phyloP scores from a whole-genome alignment of 1,284 basidiomycete species.

The Ceratobasidium sp. region DNA sequence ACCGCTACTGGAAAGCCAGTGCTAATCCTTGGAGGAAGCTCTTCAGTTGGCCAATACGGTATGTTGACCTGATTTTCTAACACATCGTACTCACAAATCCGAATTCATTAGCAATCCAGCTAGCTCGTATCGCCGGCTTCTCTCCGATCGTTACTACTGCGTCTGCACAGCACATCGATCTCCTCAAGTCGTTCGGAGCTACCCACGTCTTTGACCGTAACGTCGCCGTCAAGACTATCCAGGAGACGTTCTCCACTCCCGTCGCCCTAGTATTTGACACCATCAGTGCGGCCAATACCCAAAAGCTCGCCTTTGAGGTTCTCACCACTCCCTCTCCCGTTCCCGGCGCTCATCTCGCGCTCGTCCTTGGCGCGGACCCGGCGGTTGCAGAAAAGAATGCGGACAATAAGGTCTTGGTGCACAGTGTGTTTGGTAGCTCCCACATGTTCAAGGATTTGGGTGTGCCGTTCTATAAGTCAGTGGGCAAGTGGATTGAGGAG shows the following conservation, averaged over 20 bases:
- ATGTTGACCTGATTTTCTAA: background rate
- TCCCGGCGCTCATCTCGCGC: background rate
- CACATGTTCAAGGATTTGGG: slow-evolving; percentile 14
- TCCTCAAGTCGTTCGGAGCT: slow-evolving; percentile 64
- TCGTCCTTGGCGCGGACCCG: background rate
- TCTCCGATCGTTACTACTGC: slow-evolving; percentile 56
- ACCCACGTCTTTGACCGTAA: slow-evolving; percentile 63
- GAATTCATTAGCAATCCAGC: slow-evolving; percentile 43
- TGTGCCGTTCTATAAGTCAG: background rate
- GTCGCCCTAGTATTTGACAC: slow-evolving; percentile 11
- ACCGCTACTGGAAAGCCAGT: slow-evolving; percentile 17
- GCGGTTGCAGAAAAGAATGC: background rate
- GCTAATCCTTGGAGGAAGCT: slow-evolving; percentile 42
- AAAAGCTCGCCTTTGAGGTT: slow-evolving; percentile 14
- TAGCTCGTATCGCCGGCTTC: slow-evolving; percentile 47
- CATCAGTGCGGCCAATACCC: background rate
- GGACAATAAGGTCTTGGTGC: background rate
- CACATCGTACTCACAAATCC: background rate
- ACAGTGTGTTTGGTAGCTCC: slow-evolving; percentile 5
- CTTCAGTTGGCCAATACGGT: slow-evolving; percentile 38
- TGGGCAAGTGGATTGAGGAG: slow-evolving; percentile 16
- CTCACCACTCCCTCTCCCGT: background rate
- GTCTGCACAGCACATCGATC: slow-evolving; percentile 58
- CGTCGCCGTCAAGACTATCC: slow-evolving; percentile 40
- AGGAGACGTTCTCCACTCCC: background rate